These are phyloP conservation scores for Bipolaris cookei DNA, from an alignment of 2,329 filamentous ascomycete genomes.

Conservation along the genomic window DNA sequence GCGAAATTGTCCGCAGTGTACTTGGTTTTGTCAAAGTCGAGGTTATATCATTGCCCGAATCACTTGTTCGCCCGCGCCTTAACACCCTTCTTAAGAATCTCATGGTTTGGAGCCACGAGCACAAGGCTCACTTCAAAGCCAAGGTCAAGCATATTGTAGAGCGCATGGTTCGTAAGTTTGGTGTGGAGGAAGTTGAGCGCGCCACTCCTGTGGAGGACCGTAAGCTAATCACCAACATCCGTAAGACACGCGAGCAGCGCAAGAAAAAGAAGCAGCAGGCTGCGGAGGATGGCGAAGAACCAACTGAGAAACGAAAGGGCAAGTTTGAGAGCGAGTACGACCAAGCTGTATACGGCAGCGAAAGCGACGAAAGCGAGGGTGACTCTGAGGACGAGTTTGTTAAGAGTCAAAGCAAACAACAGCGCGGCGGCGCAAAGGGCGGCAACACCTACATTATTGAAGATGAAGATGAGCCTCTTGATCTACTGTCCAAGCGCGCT, in stretches of 20 bases:
- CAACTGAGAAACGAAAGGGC: slow-evolving; percentile 55
- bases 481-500: slow-evolving; percentile 86
- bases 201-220: slow-evolving; percentile 84
- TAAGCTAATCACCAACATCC: slow-evolving; percentile 91
- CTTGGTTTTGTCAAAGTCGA: slow-evolving; percentile 97
- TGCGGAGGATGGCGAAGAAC: slow-evolving; percentile 61
- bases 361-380: slow-evolving; percentile 62
- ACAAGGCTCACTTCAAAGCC: slow-evolving; percentile 94
- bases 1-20: slow-evolving; percentile 93
- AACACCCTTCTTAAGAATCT: slow-evolving; percentile 82
- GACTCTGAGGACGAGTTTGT: slow-evolving; percentile 48
- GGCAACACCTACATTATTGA: slow-evolving; percentile 86
- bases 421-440: slow-evolving; percentile 50
- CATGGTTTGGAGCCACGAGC: slow-evolving; percentile 96
- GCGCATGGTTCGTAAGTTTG: slow-evolving; percentile 89
- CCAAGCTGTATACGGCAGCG: slow-evolving; percentile 83
- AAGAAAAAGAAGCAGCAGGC: slow-evolving; percentile 84
- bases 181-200: slow-evolving; percentile 78
- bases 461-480: slow-evolving; percentile 91
- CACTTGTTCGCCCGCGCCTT: slow-evolving; percentile 79
- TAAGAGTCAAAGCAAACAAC: slow-evolving; percentile 40
- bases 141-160: slow-evolving; percentile 99
- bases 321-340: slow-evolving; percentile 93
- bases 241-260: slow-evolving; percentile 88
- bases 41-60: slow-evolving; percentile 80